Base-by-base conservation (phyloP, 2,329 filamentous ascomycete species). In the Falciphora oryzae region DNA sequence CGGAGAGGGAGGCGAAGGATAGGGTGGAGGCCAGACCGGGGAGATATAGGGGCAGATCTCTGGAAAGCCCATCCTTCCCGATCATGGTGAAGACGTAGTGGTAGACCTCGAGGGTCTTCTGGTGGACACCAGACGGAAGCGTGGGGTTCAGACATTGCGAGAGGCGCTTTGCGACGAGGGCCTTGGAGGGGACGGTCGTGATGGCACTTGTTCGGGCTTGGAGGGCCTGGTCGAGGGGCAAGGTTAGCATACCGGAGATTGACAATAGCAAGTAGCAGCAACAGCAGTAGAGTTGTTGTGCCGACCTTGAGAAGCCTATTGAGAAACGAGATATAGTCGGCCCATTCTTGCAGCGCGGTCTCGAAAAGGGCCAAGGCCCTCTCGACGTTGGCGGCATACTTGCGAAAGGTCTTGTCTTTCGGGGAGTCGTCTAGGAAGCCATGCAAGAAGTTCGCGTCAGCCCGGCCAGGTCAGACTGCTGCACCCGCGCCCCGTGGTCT, bases 311-410 rank as follows among this genome's bases (percentile, higher is more conserved):
- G 82, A 61, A 99, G 82, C 67, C 92, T 88, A 74, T 91, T 96
- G 65, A 99, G 80, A 75, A 98, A 99, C 25, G 94, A 97, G 72
- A 99, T 99, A 75, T 99, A 99, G 79, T 99, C 95, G 61, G 96
- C 95, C 95, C 95, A 99, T 86, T 99, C 95, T 78, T 98, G 93
- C 70, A 97, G 83, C 35, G 92, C 88, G 22, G 92, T 93, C 74
- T 99, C 95, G 79, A 97, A 99, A 44, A 97, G 83, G 59, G 90
- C 86, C 67, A 99, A 83, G 44, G 93, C 91, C 75, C 93, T 87
- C 73, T 98, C 94, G 69, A 99, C 89, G 65, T 88, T 90, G 61
- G 89, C 86, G 59, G 93, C 92, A 85, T 98, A 99, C 75, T 93
- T 90, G 69, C 93, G 92, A 75, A 92, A 94, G 63, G 83, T 76